Base-by-base conservation (phyloP, 2,329 filamentous ascomycete genomes). In the Raffaelea ambrosiae region DNA sequence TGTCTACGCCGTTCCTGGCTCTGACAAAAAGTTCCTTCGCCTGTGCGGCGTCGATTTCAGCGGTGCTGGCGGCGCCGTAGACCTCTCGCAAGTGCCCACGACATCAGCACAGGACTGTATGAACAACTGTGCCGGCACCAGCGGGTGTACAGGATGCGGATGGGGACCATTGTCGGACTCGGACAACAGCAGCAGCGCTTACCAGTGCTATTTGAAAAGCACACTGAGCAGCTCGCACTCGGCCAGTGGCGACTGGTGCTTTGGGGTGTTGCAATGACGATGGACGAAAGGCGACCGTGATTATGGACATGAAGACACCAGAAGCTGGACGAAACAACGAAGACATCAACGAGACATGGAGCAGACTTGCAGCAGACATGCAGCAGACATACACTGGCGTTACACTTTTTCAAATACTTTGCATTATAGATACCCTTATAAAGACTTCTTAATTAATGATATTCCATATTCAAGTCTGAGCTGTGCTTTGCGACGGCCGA, bases 1-100 rank as follows among this genome's bases (percentile, higher is more conserved):
- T 2, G 54, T 62, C n/a, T 73, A 69, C 53, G 46, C 58, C 21
- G 68, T 70, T 1, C 63, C 67, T 1, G 62, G 63, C 9, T 67
- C 67, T 3, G 55, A 63, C 8, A 67, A 65, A 51, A 57, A 50
- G 9, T 75, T 74, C 59, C 53, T 66, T 20, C 69, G 67, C 7
- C 46, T 68, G 18, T 74, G 71, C 56, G 71, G 69, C 26, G 55
- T 72, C 47, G 71, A 75, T 57, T 72, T 69, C 55, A 64, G 59
- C 50, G 63, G 64, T n/a, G 50, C 49, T 2, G 55, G 52, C 18
- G 56, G 57, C n/a, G 65, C 66, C 35, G 55, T 55, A 16, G 60
- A 62, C 40, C 45, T 61, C 3, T 42, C 48, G 4, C 48, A 63
- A 26, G 56, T 65, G 11, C 56, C 52, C 18, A 65, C 66, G 1